Evolutionary conservation across 306 rosid species (phyloP).

Genomic region (Malus asiatica): DNA sequence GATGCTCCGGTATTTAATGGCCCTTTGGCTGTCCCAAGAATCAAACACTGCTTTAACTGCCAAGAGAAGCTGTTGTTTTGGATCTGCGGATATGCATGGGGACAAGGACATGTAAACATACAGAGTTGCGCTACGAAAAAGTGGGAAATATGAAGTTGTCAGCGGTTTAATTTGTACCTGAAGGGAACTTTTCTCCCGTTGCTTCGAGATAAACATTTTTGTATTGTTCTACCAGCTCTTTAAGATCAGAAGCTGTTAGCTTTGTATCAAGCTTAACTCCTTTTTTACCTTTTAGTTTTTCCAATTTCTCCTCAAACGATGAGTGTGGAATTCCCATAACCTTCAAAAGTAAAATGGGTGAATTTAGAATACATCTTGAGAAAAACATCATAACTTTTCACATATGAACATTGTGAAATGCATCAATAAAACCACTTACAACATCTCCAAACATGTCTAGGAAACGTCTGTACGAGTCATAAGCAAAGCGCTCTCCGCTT

Average conservation of each 20-base stretch:
- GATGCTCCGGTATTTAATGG: constrained; percentile 77
- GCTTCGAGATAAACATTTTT: constrained; percentile 66
- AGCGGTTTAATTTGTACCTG: constrained; percentile 46
- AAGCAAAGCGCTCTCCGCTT: constrained; percentile 95
- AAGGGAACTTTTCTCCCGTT: constrained; percentile 64
- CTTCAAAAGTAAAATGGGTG: constrained; percentile 25
- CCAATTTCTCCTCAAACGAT: constrained; percentile 75
- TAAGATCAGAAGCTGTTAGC: constrained; percentile 68
- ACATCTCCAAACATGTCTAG: constrained; percentile 94
- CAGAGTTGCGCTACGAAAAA: constrained; percentile 7
- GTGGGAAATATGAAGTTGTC: not conserved
- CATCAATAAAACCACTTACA: constrained; percentile 49
- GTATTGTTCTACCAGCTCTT: constrained; percentile 74
- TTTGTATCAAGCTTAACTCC: constrained; percentile 63
- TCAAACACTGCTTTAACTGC: constrained; percentile 86
- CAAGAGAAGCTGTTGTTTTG: constrained; percentile 72
- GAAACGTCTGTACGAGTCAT: constrained; percentile 90
- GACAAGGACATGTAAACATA: not conserved
- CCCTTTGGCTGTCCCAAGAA: constrained; percentile 98
- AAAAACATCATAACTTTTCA: not conserved
- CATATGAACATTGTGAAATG: not conserved
- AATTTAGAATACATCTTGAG: not conserved
- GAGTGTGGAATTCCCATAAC: constrained; percentile 83
- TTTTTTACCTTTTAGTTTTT: constrained; percentile 45
- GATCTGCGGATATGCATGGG: constrained; percentile 46